Evolutionary conservation across 495 filamentous ascomycete species (phyloP), one percentile per base, ranked within the genome.

Genomic region (Podospora bellae-mahoneyi): DNA sequence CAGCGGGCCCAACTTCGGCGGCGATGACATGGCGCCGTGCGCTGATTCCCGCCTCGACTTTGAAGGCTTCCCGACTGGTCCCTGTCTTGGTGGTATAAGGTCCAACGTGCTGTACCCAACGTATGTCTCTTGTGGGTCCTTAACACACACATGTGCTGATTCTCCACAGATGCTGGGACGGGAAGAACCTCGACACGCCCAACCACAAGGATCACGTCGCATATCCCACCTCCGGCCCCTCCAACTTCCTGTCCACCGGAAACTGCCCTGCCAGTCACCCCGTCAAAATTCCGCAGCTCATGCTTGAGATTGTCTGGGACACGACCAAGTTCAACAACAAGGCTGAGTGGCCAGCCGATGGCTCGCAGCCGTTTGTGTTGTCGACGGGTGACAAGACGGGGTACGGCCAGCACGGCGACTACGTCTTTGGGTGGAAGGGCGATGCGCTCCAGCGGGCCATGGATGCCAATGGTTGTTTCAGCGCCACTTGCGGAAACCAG

Each of bases 351-450:
- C 80, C 80, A 5, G 70, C 71, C 26, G 76, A 79, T 62, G 78
- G 78, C 23, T 75, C 73, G 23, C 77, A 82, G 65, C 81, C 81
- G 9, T 82, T 83, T 64, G 74, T 79, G 3, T 74, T 80, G 32
- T 77, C 73, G 66, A 81, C 78, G 54, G 79, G 79, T 55, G 75
- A 82, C 57, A 78, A 75, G 9, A 79, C 78, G 34, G 80, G 81
- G 13, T 77, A 76, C 55, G 80, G 79, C 28, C 77, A 79, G 64
- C 81, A 83, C 64, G 81, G 73, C 61, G 81, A 83, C 62, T 83
- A 83, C 68, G 76, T 83, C 57, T 83, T 82, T 69, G 80, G 80
- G 23, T 83, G 80, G 79, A 77, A 78, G 69, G 74, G 64, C 56
- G 75, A 81, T 59, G 74, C 75, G 20, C 77, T 82, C 19, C 79